A percentile compares a stretch with the other conserved stretches of the same genome.
Evolutionary conservation across 202 grass and related monocot species (phyloP).

Genomic region (Eragrostis tef): DNA sequence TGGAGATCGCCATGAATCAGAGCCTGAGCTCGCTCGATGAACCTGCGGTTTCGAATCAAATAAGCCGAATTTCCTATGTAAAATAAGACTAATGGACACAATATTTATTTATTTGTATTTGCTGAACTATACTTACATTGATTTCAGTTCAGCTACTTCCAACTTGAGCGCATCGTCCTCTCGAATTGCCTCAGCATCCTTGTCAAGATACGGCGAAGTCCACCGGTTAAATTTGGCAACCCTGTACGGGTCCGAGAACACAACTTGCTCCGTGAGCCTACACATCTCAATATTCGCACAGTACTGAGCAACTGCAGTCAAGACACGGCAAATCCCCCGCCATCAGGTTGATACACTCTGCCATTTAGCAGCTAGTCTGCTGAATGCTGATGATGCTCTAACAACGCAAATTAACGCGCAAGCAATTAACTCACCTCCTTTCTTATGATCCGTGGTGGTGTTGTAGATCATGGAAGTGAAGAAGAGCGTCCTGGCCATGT

Average conservation of each 20-base stretch:
- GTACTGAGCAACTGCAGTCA: slow-evolving; percentile 76
- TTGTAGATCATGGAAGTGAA: slow-evolving; percentile 82
- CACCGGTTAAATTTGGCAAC: slow-evolving; percentile 72
- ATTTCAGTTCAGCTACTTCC: slow-evolving; percentile 76
- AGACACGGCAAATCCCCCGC: not conserved
- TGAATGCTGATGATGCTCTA: too few species aligned
- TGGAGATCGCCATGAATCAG: slow-evolving; percentile 97
- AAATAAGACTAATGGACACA: not conserved
- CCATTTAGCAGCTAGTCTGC: not conserved
- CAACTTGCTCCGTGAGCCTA: slow-evolving; percentile 85
- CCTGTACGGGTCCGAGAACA: slow-evolving; percentile 91
- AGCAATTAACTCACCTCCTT: slow-evolving; percentile 51
- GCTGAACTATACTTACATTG: slow-evolving; percentile 50
- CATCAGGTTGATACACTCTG: not conserved
- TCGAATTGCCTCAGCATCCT: slow-evolving; percentile 72
- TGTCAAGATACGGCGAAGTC: slow-evolving; percentile 81
- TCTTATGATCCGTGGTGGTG: slow-evolving; percentile 79
- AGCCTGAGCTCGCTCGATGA: slow-evolving; percentile 90
- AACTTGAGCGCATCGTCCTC: slow-evolving; percentile 70
- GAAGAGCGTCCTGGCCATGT: slow-evolving; percentile 85
- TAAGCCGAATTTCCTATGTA: not conserved
- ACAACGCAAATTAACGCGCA: not conserved
- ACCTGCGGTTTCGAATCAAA: slow-evolving; percentile 50
- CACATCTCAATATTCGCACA: slow-evolving; percentile 85
- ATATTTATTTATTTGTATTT: not conserved